Percentiles rank a stretch among this genome's conserved stretches.
Evolutionary conservation across 2,329 filamentous ascomycete species (phyloP).

Genomic region (Cordyceps cicadae): DNA sequence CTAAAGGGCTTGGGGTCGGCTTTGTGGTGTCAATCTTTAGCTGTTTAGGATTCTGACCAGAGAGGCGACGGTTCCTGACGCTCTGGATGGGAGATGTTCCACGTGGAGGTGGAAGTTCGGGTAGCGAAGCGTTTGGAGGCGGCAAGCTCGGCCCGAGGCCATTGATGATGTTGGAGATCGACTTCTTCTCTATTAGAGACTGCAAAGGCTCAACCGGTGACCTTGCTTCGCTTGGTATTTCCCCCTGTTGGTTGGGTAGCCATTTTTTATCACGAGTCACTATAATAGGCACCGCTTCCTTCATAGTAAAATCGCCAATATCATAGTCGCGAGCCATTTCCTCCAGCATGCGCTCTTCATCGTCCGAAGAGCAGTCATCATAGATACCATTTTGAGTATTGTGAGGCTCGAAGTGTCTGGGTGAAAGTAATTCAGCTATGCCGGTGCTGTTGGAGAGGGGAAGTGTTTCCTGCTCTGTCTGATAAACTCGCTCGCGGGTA

Average conservation of each 20-base stretch:
- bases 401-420: constrained; percentile 10
- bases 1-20: constrained; percentile 19
- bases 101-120: constrained; percentile 32
- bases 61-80: constrained; percentile 70
- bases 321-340: constrained; percentile 80
- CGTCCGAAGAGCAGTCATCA: constrained; percentile 55
- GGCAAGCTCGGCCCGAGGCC: constrained; percentile 28
- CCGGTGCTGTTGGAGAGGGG: constrained; percentile 14
- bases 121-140: constrained; percentile 41
- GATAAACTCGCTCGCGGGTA: constrained; percentile 65
- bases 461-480: constrained; percentile 61
- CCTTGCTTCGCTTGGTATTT: constrained; percentile 39
- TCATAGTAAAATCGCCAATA: constrained; percentile 75
- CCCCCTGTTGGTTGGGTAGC: constrained; percentile 44
- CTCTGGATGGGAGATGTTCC: constrained; percentile 32
- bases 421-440: constrained; percentile 6
- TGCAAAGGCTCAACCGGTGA: constrained; percentile 49
- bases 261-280: constrained; percentile 41
- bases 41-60: constrained; percentile 70
- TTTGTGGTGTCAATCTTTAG: constrained; percentile 75
- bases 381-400: constrained; percentile 47
- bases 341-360: constrained; percentile 73
- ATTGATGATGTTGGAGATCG: constrained; percentile 17
- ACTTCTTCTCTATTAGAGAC: constrained; percentile 57
- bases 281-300: constrained; percentile 21